A percentile compares a stretch with the other conserved stretches of the same genome.
Evolutionary conservation across 345 rosid species (phyloP).

Genomic region (Brassica carinata): DNA sequence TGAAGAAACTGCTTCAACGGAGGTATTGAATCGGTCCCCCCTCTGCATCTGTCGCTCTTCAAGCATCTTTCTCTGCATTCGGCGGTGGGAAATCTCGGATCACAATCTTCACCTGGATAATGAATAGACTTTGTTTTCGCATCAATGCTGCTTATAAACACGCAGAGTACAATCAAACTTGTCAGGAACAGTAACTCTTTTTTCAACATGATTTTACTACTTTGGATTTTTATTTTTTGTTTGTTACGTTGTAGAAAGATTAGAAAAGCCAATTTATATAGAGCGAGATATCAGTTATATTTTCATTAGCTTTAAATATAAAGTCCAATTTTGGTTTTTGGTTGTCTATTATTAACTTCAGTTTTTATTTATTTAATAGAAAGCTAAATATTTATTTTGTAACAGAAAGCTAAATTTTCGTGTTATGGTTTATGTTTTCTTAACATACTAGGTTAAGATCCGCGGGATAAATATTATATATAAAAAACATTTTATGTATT

Average conservation of each 20-base stretch:
- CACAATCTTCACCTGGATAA: background rate
- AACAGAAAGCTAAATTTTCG: too few relatives aligned
- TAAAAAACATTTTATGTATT: too few relatives aligned
- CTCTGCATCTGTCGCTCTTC: background rate
- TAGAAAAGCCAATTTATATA: background rate
- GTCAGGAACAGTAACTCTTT: slow-evolving; percentile 12
- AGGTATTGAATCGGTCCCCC: background rate
- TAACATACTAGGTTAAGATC: too few relatives aligned
- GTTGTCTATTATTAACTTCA: background rate
- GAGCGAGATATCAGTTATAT: background rate
- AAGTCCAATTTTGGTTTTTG: background rate
- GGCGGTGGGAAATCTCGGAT: too few relatives aligned
- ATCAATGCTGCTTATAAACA: background rate
- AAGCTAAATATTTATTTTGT: background rate
- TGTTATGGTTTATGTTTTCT: too few relatives aligned
- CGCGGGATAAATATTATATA: too few relatives aligned
- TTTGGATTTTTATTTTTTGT: background rate
- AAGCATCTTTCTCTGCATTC: background rate
- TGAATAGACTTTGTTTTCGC: too few relatives aligned
- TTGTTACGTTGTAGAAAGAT: background rate
- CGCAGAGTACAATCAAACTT: background rate
- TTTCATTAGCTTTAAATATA: background rate
- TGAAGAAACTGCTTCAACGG: background rate
- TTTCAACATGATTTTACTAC: background rate
- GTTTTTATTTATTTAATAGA: background rate